Percentiles rank a stretch among this genome's conserved stretches.
phyloP scores from a whole-genome alignment of 257 asterid genomes.

The Rauvolfia tetraphylla region DNA sequence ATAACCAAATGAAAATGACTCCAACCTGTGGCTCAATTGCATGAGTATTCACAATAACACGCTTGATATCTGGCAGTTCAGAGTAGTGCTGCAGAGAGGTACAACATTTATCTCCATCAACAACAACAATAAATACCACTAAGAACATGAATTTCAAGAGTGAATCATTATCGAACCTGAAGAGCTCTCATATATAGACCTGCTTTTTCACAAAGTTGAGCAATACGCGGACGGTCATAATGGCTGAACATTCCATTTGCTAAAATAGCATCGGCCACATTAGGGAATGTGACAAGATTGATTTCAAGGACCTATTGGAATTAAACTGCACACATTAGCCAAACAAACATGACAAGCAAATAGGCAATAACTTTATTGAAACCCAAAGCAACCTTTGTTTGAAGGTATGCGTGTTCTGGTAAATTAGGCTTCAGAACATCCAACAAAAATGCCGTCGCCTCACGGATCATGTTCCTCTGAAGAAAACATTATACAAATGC shows the following conservation, averaged over 20 bases:
- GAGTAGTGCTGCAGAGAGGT: slow-evolving; percentile 70
- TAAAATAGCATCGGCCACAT: slow-evolving; percentile 98
- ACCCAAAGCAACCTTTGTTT: slow-evolving; percentile 68
- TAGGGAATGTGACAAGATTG: slow-evolving; percentile 90
- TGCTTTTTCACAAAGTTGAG: slow-evolving; percentile 96
- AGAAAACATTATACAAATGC: slow-evolving; percentile 2
- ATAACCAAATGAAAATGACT: slow-evolving; percentile 24
- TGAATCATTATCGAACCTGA: slow-evolving; percentile 50
- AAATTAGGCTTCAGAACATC: slow-evolving; percentile 97
- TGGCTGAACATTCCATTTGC: slow-evolving; percentile 99
- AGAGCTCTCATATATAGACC: slow-evolving; percentile 94
- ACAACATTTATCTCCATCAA: not conserved
- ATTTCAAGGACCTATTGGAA: slow-evolving; percentile 79
- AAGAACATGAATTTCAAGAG: slow-evolving; percentile 5
- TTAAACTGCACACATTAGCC: not conserved
- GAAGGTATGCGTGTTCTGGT: slow-evolving; percentile 93
- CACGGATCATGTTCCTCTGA: slow-evolving; percentile 98
- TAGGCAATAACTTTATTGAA: slow-evolving; percentile 2
- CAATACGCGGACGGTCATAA: slow-evolving; percentile 93
- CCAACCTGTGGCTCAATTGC: slow-evolving; percentile 99
- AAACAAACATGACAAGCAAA: not conserved
- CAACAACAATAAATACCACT: not conserved
- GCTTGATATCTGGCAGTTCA: slow-evolving; percentile 94
- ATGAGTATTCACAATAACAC: slow-evolving; percentile 98
- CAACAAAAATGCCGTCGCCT: slow-evolving; percentile 95